A percentile compares a stretch with the other conserved stretches of the same genome.
Conservation (phyloP, 2,329 filamentous ascomycete genomes). For the Fusarium sp. region DNA sequence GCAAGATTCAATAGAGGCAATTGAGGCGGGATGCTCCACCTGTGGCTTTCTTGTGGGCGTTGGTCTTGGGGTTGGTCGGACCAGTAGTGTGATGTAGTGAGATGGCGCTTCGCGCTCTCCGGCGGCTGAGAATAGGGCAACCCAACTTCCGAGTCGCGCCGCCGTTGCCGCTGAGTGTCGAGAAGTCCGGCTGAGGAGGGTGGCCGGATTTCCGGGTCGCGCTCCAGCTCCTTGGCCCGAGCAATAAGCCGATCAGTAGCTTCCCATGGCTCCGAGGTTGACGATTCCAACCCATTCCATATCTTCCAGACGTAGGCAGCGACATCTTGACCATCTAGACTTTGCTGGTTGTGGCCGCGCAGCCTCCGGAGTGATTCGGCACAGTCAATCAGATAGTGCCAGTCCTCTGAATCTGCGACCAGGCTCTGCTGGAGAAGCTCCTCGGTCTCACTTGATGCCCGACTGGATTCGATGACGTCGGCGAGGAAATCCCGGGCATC, state of each 20-base stretch:
- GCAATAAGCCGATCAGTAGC: slow-evolving; percentile 50
- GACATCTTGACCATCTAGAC: slow-evolving; percentile 47
- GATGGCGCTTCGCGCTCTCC: slow-evolving; percentile 18
- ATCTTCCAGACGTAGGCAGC: slow-evolving; percentile 46
- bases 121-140: slow-evolving; percentile 1
- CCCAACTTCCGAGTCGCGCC: slow-evolving; percentile 1
- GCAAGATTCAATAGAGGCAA: slow-evolving; percentile 7
- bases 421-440: slow-evolving; percentile 46
- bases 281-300: slow-evolving; percentile 20
- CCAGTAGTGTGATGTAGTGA: slow-evolving; percentile 45
- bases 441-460: slow-evolving; percentile 43
- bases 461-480: slow-evolving; percentile 43
- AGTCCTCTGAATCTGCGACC: slow-evolving; percentile 47
- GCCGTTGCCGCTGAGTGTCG: slow-evolving; percentile 15
- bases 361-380: slow-evolving; percentile 44
- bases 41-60: slow-evolving; percentile 22
- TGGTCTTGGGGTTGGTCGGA: slow-evolving; percentile 31
- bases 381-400: slow-evolving; percentile 47
- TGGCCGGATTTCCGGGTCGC: slow-evolving; percentile 31
- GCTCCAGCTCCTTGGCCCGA: slow-evolving; percentile 43
- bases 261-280: slow-evolving; percentile 42
- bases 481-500: slow-evolving; percentile 46
- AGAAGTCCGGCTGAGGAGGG: slow-evolving; percentile 15
- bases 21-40: slow-evolving; percentile 20
- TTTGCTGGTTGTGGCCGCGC: slow-evolving; percentile 17